Evolutionary conservation across 768 basidiomycete genomes (phyloP), one percentile per base, ranked within the genome.

Genomic region (Tricholoma flavovirens): DNA sequence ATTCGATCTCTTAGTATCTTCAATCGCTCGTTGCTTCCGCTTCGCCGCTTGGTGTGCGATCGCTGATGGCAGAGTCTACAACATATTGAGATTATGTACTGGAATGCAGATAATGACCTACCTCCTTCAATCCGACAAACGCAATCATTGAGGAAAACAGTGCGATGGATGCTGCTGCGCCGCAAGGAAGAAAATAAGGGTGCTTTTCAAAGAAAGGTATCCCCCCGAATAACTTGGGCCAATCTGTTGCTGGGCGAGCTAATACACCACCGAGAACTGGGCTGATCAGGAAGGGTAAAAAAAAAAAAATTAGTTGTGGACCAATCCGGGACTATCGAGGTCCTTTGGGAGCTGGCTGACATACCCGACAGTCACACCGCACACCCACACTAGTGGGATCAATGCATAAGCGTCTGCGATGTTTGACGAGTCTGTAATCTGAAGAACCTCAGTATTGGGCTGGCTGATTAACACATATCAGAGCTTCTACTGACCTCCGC

Each of bases 161-260:
- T 1, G 69, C 62, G 32, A 67, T 61, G n/a, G 58, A 35, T 17
- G 58, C 59, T 9, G 63, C 57, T 43, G 48, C 52, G 38, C 52
- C 59, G 49, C 73, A 73, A 10, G 73, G 70, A 42, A 73, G 58
- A 52, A 73, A 67, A 57, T 73, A 74, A 5, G 73, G 72, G 51
- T 71, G 66, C n/a, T 59, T 57, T n/a, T 58, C 57, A 53, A 70
- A 71, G 58, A 74, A 67, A 6, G 43, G 9, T 1, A 69, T 26
- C 14, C 59, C 61, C n/a, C 66, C 65, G 32, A 74, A 68, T 4
- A 62, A 17, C 1, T 56, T 42, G 22, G 70, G 69, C 66, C 72
- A 71, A 51, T 59, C 60, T 14, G 61, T 63, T 12, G 63, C 69
- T 11, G 73, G 73, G 45, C 66, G 61, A 1, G 73, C 60, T 15